phyloP scores from a whole-genome alignment of 2,329 filamentous ascomycete species.

The Xylariaceae sp. region DNA sequence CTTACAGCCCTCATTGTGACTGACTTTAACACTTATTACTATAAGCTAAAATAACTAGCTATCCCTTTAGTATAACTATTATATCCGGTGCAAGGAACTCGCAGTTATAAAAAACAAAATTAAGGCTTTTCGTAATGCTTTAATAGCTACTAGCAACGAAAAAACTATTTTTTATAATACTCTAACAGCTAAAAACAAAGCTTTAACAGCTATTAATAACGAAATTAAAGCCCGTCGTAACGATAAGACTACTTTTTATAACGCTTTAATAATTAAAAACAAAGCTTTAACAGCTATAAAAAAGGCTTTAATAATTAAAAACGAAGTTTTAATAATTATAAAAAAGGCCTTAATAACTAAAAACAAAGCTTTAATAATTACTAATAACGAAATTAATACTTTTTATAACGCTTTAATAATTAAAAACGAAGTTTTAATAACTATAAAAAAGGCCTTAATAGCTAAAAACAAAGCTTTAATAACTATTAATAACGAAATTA shows the following conservation, averaged over 20 bases:
- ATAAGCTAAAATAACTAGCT: neutral
- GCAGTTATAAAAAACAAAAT: neutral
- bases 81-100: neutral
- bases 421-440: neutral
- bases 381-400: neutral
- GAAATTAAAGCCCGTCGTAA: too few species aligned
- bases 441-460: neutral
- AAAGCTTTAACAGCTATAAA: too few species aligned
- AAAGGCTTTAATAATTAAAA: too few species aligned
- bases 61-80: neutral
- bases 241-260: too few species aligned
- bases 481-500: neutral
- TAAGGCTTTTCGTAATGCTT: neutral
- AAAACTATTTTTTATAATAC: neutral
- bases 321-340: neutral
- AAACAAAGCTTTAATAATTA: neutral
- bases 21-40: too few species aligned
- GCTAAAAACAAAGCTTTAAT: neutral
- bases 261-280: neutral
- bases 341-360: neutral
- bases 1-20: too few species aligned
- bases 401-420: neutral
- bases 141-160: neutral
- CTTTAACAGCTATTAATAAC: neutral
- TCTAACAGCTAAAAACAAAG: neutral